Base-by-base conservation (phyloP, 1,139 yeast species). In the Pichia sp. region DNA sequence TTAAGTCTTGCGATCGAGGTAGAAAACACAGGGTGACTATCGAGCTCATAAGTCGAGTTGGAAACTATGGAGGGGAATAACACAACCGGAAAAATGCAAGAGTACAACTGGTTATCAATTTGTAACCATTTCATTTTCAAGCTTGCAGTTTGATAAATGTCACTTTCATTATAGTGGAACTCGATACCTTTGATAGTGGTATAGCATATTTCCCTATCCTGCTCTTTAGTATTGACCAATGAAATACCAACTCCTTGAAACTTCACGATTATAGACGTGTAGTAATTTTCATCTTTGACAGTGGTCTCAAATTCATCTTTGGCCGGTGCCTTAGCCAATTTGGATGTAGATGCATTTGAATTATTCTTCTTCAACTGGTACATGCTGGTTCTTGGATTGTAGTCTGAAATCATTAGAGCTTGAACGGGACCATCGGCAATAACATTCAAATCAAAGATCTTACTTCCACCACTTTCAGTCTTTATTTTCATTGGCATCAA, bases 371-470 rank as follows among this genome's bases (percentile, higher is more conserved):
- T 65, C 33, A 73, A 51, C 49, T 83, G 80, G 56, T 86, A 87
- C 58, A 85, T 62, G 58, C 94, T 83, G 5, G 73, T 66, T 3
- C 77, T 72, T 6, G 93, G 81, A 50, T 85, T 94, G 53, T 86
- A 86, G 42, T 84, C 78, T 1, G 94, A 74, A 7, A 91, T 78
- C 3, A 87, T 80, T 48, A 91, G 67, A 0, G 95, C 80, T 55
- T 87, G 96, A 1, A 91, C 78, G 0, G 96, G 95, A 0, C 97
- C 98, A 63, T 91, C 97, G 0, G 97, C 98, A 32, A 87, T 80
- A 27, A 91, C 97, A 55, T 87, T 86, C 51, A 91, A 64, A 52
- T 88, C 97, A 22, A 86, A 88, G 36, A 77, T 73, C n/a, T 53
- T 53, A 2, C 59, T 57, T 11, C 63, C 66, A 7, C 59, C 59